Base-by-base conservation (phyloP, 2,329 filamentous ascomycete genomes). In the Aspergillus alliaceus region DNA sequence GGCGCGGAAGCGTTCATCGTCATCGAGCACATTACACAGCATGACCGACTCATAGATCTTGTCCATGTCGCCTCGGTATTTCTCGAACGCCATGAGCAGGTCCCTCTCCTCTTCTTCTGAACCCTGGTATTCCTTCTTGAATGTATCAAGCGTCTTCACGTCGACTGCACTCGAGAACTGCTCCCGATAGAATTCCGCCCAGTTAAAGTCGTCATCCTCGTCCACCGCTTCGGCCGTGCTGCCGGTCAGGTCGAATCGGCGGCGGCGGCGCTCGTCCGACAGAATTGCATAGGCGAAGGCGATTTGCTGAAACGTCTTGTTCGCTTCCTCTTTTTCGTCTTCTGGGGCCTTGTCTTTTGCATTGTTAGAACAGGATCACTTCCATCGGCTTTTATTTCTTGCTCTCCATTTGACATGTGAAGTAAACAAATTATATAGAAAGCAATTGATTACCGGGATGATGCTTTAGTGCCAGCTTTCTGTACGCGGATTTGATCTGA, bases 231-330 rank as follows among this genome's bases (percentile, higher is more conserved):
- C 93, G 11, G 90, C 86, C 0, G 93, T 98, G 55, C 89, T 95
- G 54, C 95, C 95, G 0, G 93, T 98, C 53, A 84, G 82, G 71
- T 99, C 93, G 79, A 96, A 99, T 58, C 91, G 90, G 66, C 87
- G 86, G 64, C 95, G 90, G 53, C 95, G 86, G 20, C 82, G 81
- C 22, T 89, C 82, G 66, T 97, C 91, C 31, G 91, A 96, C 34
- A 99, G 89, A 50, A 99, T 85, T 32, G 92, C 93, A 71, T 98
- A 96, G 52, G 95, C 93, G 69, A 97, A 93, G 24, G 93, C 93
- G 65, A 99, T 87, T 65, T 89, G 82, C 75, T 99, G 95, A 74
- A 99, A 99, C 53, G 84, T 88, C 59, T 82, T 81, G 66, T 96
- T 88, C 2, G 95, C 93, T 40, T 83, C 78, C 25, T 87, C 82